Conservation (phyloP, 2,329 filamentous ascomycete species). For the Fusarium scirpi region DNA sequence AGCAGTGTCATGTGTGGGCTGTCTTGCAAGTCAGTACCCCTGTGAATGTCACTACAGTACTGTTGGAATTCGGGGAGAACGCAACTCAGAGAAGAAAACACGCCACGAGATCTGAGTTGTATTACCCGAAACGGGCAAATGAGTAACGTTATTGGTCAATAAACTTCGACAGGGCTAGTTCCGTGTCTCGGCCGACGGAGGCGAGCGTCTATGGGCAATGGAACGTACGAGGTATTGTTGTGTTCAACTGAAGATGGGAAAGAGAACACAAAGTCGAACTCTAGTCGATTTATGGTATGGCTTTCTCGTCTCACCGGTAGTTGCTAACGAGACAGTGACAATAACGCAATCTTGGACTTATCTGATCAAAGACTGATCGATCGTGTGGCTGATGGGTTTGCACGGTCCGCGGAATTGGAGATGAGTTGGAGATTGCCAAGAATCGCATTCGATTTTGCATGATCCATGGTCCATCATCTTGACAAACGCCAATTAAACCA, state of each 20-base stretch:
- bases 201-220: constrained; percentile 19
- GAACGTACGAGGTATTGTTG: constrained; percentile 31
- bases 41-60: neutral
- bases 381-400: constrained; percentile 5
- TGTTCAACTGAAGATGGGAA: neutral
- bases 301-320: constrained; percentile 6
- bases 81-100: constrained; percentile 15
- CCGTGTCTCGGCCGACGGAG: constrained; percentile 44
- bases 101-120: constrained; percentile 26
- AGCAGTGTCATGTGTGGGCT: constrained; percentile 29
- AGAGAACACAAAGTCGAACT: constrained; percentile 1
- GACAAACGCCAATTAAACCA: constrained; percentile 2
- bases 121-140: constrained; percentile 22
- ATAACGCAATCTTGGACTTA: constrained; percentile 4
- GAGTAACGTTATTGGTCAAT: constrained; percentile 9
- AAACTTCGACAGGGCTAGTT: neutral
- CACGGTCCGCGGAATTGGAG: constrained; percentile 7
- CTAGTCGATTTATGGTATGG: neutral
- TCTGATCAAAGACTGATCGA: constrained; percentile 14
- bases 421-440: constrained; percentile 9
- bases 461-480: constrained; percentile 10
- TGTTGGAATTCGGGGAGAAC: neutral
- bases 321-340: constrained; percentile 3
- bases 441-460: constrained; percentile 14
- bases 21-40: constrained; percentile 17